Percentiles rank a stretch among this genome's conserved stretches.
phyloP scores from a whole-genome alignment of 2,329 filamentous ascomycete species.

The Cladophialophora psammophila region DNA sequence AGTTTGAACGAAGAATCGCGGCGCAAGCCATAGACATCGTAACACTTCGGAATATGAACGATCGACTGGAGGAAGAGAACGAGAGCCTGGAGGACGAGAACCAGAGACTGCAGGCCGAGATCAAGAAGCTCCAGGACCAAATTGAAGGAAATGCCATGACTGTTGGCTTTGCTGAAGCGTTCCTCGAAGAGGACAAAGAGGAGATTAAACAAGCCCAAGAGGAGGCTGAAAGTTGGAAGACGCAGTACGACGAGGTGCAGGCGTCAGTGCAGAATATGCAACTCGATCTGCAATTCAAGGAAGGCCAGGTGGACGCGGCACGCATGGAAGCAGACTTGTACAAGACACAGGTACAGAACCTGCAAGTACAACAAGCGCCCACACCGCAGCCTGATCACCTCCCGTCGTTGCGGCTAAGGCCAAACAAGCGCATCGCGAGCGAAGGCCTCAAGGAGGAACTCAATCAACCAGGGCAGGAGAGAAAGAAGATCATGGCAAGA shows the following conservation, averaged over 20 bases:
- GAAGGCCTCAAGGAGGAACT: not conserved
- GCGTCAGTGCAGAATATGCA: conserved; percentile 1
- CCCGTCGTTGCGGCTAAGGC: not conserved
- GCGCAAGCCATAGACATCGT: not conserved
- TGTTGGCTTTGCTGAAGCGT: not conserved
- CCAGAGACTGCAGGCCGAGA: not conserved
- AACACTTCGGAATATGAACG: not conserved
- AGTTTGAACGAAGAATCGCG: not conserved
- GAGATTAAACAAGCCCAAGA: not conserved
- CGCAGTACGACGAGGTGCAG: not conserved
- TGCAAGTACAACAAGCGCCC: not conserved
- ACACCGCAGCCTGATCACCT: not conserved
- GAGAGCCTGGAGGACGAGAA: not conserved
- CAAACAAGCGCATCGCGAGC: conserved; percentile 9
- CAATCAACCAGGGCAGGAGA: not conserved
- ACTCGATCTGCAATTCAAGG: not conserved
- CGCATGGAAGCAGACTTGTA: conserved; percentile 4
- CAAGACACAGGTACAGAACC: not conserved
- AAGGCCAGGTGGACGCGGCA: not conserved
- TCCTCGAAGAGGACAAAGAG: not conserved
- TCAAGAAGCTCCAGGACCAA: not conserved
- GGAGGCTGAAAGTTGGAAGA: not conserved
- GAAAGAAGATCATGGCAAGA: not conserved
- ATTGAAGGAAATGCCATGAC: not conserved
- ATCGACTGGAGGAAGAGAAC: not conserved